Base-by-base conservation (phyloP, 768 basidiomycete genomes). In the Lyophyllum semitale region DNA sequence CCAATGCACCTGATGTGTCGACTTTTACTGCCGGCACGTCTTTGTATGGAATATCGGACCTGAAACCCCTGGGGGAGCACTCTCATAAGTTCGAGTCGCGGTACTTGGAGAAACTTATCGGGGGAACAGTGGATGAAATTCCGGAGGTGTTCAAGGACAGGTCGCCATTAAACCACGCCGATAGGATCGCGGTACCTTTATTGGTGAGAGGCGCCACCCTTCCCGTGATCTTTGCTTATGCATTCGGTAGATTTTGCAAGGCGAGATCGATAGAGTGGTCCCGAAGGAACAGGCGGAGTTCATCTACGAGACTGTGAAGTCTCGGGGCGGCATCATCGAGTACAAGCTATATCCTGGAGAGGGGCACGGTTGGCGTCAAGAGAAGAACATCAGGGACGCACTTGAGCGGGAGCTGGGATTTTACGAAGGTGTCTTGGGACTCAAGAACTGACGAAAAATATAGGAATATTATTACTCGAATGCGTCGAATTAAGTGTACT, bases 81-180 rank as follows among this genome's bases (percentile, higher is more conserved):
- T 87, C 88, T 6, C 89, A 93, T 72, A 93, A 89, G 66, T 88
- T 87, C 49, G 84, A 88, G 67, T 77, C 78, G 42, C 70, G 71
- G 43, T 88, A 87, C 64, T 66, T 84, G 61, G 73, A 77, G 54
- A 83, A 82, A 63, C 73, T 92, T 17, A 58, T 91, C n/a, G 89
- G 91, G 0, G 77, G 83, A 35, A 71, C 81, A 2, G 76, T 77
- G 0, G 72, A 78, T 20, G 74, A 84, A 53, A 65, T 84, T n/a
- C 84, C 84, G 0, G 73, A 85, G 26, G 73, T 85, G 22, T 87
- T 84, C 63, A 68, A 72, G 18, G 79, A 79, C 33, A 76, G 88
- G 17, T 88, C 87, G 3, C 87, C 91, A 0, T 66, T 91, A 20
- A 72, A 78, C 51, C 78, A 85, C 55, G 87, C 84, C 0, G 77